Evolutionary conservation across 1,284 basidiomycete species (phyloP).

Genomic region (Leccinum variabile): DNA sequence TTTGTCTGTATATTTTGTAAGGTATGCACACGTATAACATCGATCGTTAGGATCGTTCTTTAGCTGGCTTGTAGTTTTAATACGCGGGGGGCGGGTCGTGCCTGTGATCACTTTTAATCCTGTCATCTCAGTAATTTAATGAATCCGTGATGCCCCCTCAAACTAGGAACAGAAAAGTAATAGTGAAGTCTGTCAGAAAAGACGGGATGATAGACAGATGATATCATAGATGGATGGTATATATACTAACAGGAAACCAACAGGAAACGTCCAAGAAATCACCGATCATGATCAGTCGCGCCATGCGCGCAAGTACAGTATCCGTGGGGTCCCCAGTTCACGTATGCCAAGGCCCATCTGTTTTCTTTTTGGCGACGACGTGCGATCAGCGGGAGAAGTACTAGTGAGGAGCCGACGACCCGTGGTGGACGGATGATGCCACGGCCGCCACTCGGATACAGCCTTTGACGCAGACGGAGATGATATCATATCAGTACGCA

Average conservation of each 20-base stretch:
- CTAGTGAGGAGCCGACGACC: neutral
- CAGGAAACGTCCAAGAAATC: neutral
- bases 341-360: neutral
- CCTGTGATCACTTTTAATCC: constrained; percentile 2
- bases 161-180: neutral
- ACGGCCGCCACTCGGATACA: neutral
- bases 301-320: neutral
- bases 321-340: neutral
- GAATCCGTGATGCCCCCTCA: constrained; percentile 5
- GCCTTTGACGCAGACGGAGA: neutral
- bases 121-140: constrained; percentile 10
- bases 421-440: neutral
- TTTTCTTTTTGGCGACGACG: neutral
- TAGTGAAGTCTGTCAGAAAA: too few species aligned
- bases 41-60: constrained; percentile 17
- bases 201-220: neutral
- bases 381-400: neutral
- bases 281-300: neutral
- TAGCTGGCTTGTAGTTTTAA: constrained; percentile 20
- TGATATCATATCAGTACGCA: neutral
- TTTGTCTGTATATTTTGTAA: constrained; percentile 27
- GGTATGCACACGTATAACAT: constrained; percentile 16
- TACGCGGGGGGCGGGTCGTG: constrained; percentile 12
- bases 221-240: neutral
- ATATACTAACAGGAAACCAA: neutral